A percentile compares a stretch with the other conserved stretches of the same genome.
phyloP scores from a whole-genome alignment of 2,329 filamentous ascomycete genomes.

The Ilyonectria robusta region DNA sequence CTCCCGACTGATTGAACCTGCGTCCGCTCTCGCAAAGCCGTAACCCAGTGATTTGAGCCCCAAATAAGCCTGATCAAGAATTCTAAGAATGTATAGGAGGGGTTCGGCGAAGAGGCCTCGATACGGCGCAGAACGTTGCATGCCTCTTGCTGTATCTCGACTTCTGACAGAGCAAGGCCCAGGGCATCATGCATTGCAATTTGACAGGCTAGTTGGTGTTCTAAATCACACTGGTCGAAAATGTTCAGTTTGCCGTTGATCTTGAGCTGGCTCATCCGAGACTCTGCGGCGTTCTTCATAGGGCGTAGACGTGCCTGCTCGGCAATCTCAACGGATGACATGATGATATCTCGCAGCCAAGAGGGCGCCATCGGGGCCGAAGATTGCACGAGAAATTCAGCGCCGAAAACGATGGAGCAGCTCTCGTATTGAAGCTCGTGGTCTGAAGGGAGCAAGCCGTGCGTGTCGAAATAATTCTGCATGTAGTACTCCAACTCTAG shows the following conservation, averaged over 20 bases:
- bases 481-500: slow-evolving; percentile 51
- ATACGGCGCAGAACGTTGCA: too few species aligned
- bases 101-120: too few species aligned
- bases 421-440: slow-evolving; percentile 37
- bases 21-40: too few species aligned
- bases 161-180: too few species aligned
- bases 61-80: too few species aligned
- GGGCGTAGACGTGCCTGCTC: slow-evolving; percentile 28
- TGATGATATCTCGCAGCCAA: slow-evolving; percentile 47
- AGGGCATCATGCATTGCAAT: too few species aligned
- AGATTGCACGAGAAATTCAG: slow-evolving; percentile 34
- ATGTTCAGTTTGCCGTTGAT: slow-evolving; percentile 48
- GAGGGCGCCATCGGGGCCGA: slow-evolving; percentile 25
- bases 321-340: slow-evolving; percentile 28
- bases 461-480: slow-evolving; percentile 41
- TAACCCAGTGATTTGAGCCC: too few species aligned
- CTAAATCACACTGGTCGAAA: slow-evolving; percentile 37
- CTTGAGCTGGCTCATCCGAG: slow-evolving; percentile 11
- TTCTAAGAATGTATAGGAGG: too few species aligned
- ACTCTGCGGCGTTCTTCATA: background rate
- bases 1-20: too few species aligned
- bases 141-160: too few species aligned
- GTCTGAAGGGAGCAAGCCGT: slow-evolving; percentile 36
- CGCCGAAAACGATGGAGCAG: slow-evolving; percentile 44
- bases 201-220: too few species aligned